Base-by-base conservation (phyloP, 371 early-diverging fungal genomes). In the Lichtheimia ramosa region DNA sequence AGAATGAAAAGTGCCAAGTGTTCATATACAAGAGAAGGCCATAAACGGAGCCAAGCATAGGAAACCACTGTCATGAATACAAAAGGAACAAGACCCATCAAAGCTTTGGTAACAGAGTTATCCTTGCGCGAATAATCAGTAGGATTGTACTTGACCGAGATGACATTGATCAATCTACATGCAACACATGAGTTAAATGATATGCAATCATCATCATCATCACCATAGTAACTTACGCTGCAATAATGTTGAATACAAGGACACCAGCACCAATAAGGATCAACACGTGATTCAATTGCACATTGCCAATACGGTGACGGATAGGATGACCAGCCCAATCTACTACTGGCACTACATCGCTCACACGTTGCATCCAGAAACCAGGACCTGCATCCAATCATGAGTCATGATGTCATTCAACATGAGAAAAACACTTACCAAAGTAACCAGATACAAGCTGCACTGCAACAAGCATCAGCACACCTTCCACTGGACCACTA, bases 401-500 rank as follows among this genome's bases (percentile, higher is more conserved):
- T 62, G 23, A 88, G 92, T 53, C 16, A 20, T 20, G 27, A 14
- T 15, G 7, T 14, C 0, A n/a, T 24, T 15, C 6, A 54, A 20
- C 16, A 6, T 18, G 5, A 28, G 3, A 28, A 16, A 23, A 10
- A 28, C 27, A 25, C 16, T 28, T 42, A 49, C 95, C 95, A 57
- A 76, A 81, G 41, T 88, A 57, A 28, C 92, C 95, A 23, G 93
- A 90, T 23, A 89, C 61, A 49, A 91, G 46, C 34, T 89, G 82
- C 2, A 88, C 66, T 25, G 73, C 56, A 54, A 83, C 81, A 43
- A 88, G 74, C 71, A 90, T 79, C 48, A 95, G 57, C 14, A 99
- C 85, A 8, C 97, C 98, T 72, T 99, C 99, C 7, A 96, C 92
- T 18, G 99, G 97, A 8, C 99, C 99, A 63, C 90, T 93, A 74